Evolutionary conservation across 306 rosid genomes (phyloP), one percentile per base, ranked within the genome.

Genomic region (Malus orientalis): DNA sequence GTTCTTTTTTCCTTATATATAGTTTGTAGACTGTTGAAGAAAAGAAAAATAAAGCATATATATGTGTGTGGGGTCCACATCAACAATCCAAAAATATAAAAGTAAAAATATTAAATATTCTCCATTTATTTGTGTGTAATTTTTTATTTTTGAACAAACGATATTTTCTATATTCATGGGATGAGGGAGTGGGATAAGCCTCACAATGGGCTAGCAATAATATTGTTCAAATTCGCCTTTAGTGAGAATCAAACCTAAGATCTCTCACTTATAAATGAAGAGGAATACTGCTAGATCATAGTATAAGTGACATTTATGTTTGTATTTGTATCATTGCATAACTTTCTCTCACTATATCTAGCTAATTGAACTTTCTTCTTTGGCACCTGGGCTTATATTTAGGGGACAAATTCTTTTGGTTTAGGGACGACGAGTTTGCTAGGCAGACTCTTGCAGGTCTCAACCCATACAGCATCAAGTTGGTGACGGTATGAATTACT

Each of bases 381-480:
- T 73, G 29, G 29, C 29, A 27, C 29, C 29, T 27, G 75, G 27
- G 11, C 29, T 29, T 42, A 73, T 75, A 8, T 69, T 64, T 78
- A 93, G 98, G 71, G 82, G 98, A 93, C 84, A 89, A 88, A 73
- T 91, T 91, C 87, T 89, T 89, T 59, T 93, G 98, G 98, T 82
- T 89, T 71, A 90, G 90, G 79, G 96, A 93, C 70, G 92, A 82
- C 57, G 96, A 91, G 80, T 93, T 93, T 82, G 86, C 61, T 4
- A 88, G 98, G 84, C 98, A 93, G 65, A 93, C 97, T 23, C 89
- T 93, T 47, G 89, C 98, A 5, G 98, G 98, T 72, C 91, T 93
- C 76, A 91, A 93, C 78, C 98, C 98, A 3, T 93, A 69, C 53
- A 82, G 87, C 79, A 69, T 93, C 69, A 78, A 84, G 72, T 80